Percentiles rank a stretch among this genome's conserved stretches.
phyloP scores from a whole-genome alignment of 192 early-diverging fungal species.

The Chytriomyces sp. region DNA sequence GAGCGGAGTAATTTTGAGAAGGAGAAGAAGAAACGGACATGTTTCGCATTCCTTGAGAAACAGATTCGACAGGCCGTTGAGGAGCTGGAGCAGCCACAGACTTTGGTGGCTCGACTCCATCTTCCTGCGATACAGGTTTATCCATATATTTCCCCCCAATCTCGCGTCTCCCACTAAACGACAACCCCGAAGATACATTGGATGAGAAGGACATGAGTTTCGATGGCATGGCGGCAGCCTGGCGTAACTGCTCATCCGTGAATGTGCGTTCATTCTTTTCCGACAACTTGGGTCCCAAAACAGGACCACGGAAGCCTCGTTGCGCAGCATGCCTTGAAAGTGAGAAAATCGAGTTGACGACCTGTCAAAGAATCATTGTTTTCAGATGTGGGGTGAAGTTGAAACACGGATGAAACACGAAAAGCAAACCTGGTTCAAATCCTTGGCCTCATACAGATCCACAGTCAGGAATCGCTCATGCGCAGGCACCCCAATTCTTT shows the following conservation, averaged over 20 bases:
- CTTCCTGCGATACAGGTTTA: not conserved
- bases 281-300: constrained; percentile 70
- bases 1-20: not conserved
- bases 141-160: constrained; percentile 47
- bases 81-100: not conserved
- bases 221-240: constrained; percentile 43
- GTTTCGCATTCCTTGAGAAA: not conserved
- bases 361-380: constrained; percentile 13
- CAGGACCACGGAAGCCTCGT: constrained; percentile 48
- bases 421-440: constrained; percentile 54
- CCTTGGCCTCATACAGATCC: constrained; percentile 77
- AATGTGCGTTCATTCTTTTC: constrained; percentile 59
- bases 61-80: not conserved
- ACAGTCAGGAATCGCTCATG: constrained; percentile 77
- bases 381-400: no score
- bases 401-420: no score
- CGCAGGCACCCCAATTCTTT: constrained; percentile 59
- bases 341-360: constrained; percentile 69
- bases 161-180: constrained; percentile 38
- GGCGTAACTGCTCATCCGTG: constrained; percentile 61
- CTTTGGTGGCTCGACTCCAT: not conserved
- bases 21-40: not conserved
- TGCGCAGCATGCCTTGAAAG: constrained; percentile 69
- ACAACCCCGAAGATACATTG: not conserved
- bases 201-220: constrained; percentile 33